A percentile compares a stretch with the other conserved stretches of the same genome.
Conservation (phyloP, 2,329 filamentous ascomycete species). For the Macrophomina pseudophaseolina region DNA sequence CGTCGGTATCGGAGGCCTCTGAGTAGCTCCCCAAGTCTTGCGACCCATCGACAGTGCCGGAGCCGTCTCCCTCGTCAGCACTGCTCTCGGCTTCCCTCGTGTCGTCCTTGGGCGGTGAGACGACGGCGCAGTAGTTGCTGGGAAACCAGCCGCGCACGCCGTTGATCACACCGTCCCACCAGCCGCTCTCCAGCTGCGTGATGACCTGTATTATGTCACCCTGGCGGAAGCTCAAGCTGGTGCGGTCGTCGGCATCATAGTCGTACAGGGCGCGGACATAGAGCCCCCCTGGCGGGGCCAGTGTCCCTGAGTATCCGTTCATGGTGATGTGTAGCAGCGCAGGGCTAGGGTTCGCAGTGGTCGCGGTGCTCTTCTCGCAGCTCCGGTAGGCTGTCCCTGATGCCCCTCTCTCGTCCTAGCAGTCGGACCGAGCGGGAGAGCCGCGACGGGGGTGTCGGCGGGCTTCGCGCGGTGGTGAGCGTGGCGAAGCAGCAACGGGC, state of each 20-base stretch:
- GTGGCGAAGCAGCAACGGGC: conserved; percentile 8
- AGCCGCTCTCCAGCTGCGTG: conserved; percentile 95
- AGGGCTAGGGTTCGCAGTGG: conserved; percentile 28
- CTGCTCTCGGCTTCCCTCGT: conserved; percentile 59
- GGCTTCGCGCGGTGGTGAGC: conserved; percentile 12
- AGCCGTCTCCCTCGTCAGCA: conserved; percentile 48
- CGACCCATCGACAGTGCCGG: conserved; percentile 32
- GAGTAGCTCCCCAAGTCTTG: conserved; percentile 68
- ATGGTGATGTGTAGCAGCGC: conserved; percentile 40
- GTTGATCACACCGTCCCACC: conserved; percentile 99
- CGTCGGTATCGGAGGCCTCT: conserved; percentile 61
- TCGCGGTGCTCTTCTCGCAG: conserved; percentile 22
- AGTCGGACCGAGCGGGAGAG: conserved; percentile 27
- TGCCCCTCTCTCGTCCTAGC: conserved; percentile 24
- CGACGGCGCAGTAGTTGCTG: conserved; percentile 95
- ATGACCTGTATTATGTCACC: conserved; percentile 98
- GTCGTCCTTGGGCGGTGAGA: conserved; percentile 76
- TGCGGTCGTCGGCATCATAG: conserved; percentile 96
- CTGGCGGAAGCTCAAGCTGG: conserved; percentile 93
- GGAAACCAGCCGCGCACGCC: conserved; percentile 98
- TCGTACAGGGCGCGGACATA: conserved; percentile 97
- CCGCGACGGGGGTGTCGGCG: conserved; percentile 21
- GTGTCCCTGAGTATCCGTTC: conserved; percentile 57
- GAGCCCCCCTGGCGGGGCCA: conserved; percentile 63
- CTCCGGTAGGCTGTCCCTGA: conserved; percentile 14